Evolutionary conservation across 306 rosid genomes (phyloP), one percentile per base, ranked within the genome.

Genomic region (Glycine soja): DNA sequence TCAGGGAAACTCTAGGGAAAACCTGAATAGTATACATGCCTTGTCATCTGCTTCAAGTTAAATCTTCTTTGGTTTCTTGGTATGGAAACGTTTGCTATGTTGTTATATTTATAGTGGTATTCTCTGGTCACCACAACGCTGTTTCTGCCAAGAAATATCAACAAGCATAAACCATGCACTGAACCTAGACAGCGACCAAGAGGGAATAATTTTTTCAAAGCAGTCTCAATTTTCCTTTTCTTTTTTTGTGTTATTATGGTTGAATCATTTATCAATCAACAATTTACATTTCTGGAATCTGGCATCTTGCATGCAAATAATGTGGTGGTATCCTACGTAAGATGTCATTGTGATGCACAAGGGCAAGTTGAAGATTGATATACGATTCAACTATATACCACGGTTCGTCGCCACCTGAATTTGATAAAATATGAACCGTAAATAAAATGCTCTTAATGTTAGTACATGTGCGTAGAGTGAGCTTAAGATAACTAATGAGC

Each of bases 1-100:
- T 43, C 81, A 51, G 3, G 74, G 78, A 15, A 79, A 84, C 87
- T 80, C 87, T 47, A 74, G 87, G 87, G 59, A 80, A 74, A 57
- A 68, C 81, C 78, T 69, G 81, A 68, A 56, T 24, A 24, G 30
- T 1, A 24, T 11, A 13, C 12, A 4, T 12, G 38, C 38, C 4
- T 7, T 18, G 4, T 14, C 24, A 6, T 64, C 47, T 19, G 46
- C 71, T 18, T 47, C 3, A 6, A 24, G 2, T 24, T 24, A 3
- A 45, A 56, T 10, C 70, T 61, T 48, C 66, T 61, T 77, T 78
- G 68, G 7, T 13, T 64, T 74, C 61, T 54, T 83, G 76, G 11
- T 18, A 0, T 16, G 34, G 18, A 72, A 46, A 72, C 7, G 19
- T 45, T 46, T 52, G 64, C 30, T 32, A 45, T 12, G 56, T 15